phyloP scores from a whole-genome alignment of 495 filamentous ascomycete species.

The Chaetomidium leptoderma region DNA sequence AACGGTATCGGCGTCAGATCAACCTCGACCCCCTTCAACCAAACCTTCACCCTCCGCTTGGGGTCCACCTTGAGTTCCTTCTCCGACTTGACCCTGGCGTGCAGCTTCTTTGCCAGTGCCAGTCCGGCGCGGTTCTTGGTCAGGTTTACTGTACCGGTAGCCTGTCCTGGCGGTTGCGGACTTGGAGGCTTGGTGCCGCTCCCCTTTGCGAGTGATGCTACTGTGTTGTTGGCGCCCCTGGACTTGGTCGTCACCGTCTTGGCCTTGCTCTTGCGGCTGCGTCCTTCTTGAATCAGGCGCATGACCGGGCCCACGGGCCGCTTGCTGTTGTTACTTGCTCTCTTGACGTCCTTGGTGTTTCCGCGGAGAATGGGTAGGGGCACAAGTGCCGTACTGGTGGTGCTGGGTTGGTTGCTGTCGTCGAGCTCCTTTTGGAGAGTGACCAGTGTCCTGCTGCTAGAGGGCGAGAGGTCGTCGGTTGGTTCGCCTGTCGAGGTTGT shows the following conservation, averaged over 20 bases:
- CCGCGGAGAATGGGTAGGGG: not conserved
- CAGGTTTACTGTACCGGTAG: not conserved
- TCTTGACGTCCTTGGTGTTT: not conserved
- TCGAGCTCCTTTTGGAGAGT: conserved; percentile 6
- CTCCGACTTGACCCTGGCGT: conserved; percentile 22
- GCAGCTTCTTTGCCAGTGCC: conserved; percentile 16
- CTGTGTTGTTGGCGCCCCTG: not conserved
- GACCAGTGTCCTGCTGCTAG: conserved; percentile 1
- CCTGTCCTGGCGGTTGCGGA: not conserved
- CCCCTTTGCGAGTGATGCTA: not conserved
- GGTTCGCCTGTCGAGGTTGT: conserved; percentile 20
- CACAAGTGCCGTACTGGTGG: not conserved
- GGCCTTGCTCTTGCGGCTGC: conserved; percentile 1
- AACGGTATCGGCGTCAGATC: conserved; percentile 6
- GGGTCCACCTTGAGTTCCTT: conserved; percentile 28
- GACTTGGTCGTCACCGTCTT: not conserved
- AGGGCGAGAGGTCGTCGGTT: conserved; percentile 10
- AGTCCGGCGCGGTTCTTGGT: conserved; percentile 1
- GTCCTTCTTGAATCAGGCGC: conserved; percentile 12
- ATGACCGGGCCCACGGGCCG: conserved; percentile 10
- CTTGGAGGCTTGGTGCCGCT: not conserved
- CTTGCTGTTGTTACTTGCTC: not conserved
- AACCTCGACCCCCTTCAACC: conserved; percentile 24
- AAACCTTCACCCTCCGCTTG: conserved; percentile 22
- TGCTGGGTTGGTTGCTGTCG: not conserved